phyloP scores from a whole-genome alignment of 2,329 filamentous ascomycete genomes.

The Scedosporium minutisporum region DNA sequence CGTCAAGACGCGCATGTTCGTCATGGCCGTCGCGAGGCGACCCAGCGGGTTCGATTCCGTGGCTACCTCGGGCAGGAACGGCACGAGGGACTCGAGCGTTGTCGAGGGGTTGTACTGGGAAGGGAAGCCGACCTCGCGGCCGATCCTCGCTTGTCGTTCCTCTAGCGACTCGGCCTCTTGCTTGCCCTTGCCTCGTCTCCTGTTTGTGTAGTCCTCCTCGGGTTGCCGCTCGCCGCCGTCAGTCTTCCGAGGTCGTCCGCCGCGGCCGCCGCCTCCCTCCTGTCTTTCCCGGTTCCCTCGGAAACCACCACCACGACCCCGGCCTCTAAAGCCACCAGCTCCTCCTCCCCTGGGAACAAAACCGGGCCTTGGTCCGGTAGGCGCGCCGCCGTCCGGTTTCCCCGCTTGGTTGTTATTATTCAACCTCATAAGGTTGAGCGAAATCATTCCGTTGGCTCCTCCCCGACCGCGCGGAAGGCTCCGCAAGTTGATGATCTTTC shows the following conservation, averaged over 20 bases:
- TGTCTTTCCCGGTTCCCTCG: conserved; percentile 10
- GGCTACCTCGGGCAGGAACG: conserved; percentile 24
- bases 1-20: conserved; percentile 26
- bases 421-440: not conserved
- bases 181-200: conserved; percentile 9
- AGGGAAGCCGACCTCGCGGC: conserved; percentile 7
- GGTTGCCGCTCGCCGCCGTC: conserved; percentile 11
- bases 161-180: conserved; percentile 13
- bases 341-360: conserved; percentile 11
- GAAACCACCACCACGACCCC: conserved; percentile 4
- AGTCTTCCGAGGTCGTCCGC: conserved; percentile 9
- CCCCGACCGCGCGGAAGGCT: conserved; percentile 24
- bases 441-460: conserved; percentile 16
- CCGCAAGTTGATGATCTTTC: conserved; percentile 28
- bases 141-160: conserved; percentile 20
- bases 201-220: conserved; percentile 8
- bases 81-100: conserved; percentile 6
- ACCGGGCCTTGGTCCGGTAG: conserved; percentile 8
- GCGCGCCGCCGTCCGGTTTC: conserved; percentile 1
- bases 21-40: conserved; percentile 22
- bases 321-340: conserved; percentile 14
- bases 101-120: conserved; percentile 5
- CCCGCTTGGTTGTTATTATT: not conserved
- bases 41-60: conserved; percentile 18
- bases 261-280: conserved; percentile 13